Conservation (phyloP, 164 flowering plant species). For the Nelumbo lutea region DNA sequence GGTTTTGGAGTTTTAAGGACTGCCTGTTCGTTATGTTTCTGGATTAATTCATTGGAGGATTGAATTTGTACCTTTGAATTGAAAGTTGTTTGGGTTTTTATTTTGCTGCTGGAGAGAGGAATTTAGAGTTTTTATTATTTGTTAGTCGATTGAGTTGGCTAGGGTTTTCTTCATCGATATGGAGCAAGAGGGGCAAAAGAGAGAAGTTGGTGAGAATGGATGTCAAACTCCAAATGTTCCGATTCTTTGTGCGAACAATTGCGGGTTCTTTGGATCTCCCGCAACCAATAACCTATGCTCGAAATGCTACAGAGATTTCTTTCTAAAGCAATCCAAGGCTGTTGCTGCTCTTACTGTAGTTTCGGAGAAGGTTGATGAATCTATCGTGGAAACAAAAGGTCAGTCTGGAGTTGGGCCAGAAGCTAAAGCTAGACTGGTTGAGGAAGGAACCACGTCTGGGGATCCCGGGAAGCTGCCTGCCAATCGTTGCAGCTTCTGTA, state of each 20-base stretch:
- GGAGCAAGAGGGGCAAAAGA: conserved; percentile 20
- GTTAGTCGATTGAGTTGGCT: background rate
- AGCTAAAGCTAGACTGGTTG: background rate
- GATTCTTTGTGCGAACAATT: conserved; percentile 14
- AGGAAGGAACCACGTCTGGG: conserved; percentile 11
- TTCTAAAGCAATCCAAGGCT: conserved; percentile 14
- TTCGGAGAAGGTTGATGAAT: conserved; percentile 11
- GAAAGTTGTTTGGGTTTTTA: too few species aligned
- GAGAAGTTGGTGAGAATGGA: conserved; percentile 10
- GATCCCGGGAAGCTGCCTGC: conserved; percentile 10
- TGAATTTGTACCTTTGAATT: too few species aligned
- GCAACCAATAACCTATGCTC: conserved; percentile 20
- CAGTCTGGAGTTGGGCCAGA: background rate
- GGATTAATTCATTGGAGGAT: too few species aligned
- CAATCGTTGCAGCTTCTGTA: conserved; percentile 22
- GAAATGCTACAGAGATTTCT: conserved; percentile 17
- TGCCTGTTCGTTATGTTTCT: too few species aligned
- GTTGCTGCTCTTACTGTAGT: background rate
- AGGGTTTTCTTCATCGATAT: background rate
- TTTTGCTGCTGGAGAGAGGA: too few species aligned
- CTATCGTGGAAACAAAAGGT: background rate
- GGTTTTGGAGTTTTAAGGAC: too few species aligned
- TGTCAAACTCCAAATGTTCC: conserved; percentile 8
- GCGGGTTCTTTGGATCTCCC: conserved; percentile 18
- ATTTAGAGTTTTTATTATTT: too few species aligned